phyloP scores from a whole-genome alignment of 2,329 filamentous ascomycete genomes.

The Nemania sp. region DNA sequence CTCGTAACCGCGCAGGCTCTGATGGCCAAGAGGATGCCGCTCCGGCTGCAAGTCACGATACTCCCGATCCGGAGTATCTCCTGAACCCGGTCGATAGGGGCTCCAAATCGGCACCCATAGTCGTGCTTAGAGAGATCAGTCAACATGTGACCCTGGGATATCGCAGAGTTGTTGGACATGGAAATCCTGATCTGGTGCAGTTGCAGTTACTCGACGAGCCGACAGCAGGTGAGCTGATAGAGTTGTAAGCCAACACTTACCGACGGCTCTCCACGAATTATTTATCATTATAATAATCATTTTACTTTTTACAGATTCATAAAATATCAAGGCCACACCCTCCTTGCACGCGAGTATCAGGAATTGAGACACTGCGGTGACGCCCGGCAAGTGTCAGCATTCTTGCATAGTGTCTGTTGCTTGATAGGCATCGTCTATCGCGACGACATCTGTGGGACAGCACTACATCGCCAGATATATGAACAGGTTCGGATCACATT shows the following conservation, averaged over 20 bases:
- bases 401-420: slow-evolving; percentile 46
- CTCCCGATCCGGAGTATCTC: slow-evolving; percentile 33
- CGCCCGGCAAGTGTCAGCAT: slow-evolving; percentile 42
- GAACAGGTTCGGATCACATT: slow-evolving; percentile 45
- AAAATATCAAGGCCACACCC: slow-evolving; percentile 36
- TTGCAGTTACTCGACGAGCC: slow-evolving; percentile 38
- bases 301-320: slow-evolving; percentile 29
- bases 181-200: slow-evolving; percentile 38
- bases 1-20: slow-evolving; percentile 11
- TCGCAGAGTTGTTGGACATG: slow-evolving; percentile 34
- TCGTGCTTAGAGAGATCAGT: slow-evolving; percentile 39
- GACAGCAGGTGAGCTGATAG: slow-evolving; percentile 37
- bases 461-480: slow-evolving; percentile 43
- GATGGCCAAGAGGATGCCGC: slow-evolving; percentile 10
- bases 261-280: neutral
- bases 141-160: slow-evolving; percentile 36
- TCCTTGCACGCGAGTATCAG: slow-evolving; percentile 33
- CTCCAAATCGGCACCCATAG: slow-evolving; percentile 38
- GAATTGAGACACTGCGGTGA: slow-evolving; percentile 40
- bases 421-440: slow-evolving; percentile 44
- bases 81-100: slow-evolving; percentile 38
- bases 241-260: slow-evolving; percentile 32
- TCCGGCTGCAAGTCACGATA: slow-evolving; percentile 22
- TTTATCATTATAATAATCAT: no score
- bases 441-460: slow-evolving; percentile 37